Evolutionary conservation across 1,284 basidiomycete species (phyloP).

Genomic region (Anthracocystis setariae): DNA sequence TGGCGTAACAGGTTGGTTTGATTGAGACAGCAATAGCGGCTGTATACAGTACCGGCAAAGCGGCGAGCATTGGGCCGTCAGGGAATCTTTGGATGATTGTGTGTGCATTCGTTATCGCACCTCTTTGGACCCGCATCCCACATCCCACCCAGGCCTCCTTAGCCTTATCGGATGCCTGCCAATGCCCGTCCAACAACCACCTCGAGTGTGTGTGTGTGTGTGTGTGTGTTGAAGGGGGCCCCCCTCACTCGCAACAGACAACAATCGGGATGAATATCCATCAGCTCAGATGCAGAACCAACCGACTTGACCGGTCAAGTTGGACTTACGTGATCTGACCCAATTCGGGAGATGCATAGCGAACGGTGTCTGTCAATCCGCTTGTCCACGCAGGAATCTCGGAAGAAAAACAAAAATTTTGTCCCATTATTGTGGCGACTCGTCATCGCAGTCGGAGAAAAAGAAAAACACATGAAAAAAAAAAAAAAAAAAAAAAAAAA

Average conservation of each 20-base stretch:
- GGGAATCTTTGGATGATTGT: neutral
- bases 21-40: neutral
- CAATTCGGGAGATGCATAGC: neutral
- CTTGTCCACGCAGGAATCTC: neutral
- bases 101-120: neutral
- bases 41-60: neutral
- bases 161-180: too few species aligned
- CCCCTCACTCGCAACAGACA: too few species aligned
- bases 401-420: too few species aligned
- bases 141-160: too few species aligned
- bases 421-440: too few species aligned
- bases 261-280: too few species aligned
- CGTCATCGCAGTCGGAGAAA: slow-evolving; percentile 34
- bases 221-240: too few species aligned
- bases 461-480: slow-evolving; percentile 3
- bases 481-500: slow-evolving; percentile 14
- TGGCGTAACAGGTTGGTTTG: neutral
- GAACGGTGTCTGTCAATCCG: slow-evolving; percentile 1
- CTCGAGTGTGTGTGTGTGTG: too few species aligned
- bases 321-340: neutral
- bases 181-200: too few species aligned
- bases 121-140: too few species aligned
- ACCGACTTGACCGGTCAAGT: slow-evolving; percentile 5
- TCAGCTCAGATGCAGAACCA: too few species aligned
- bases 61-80: neutral